phyloP scores from a whole-genome alignment of 345 rosid genomes.

The Heritiera fomes region DNA sequence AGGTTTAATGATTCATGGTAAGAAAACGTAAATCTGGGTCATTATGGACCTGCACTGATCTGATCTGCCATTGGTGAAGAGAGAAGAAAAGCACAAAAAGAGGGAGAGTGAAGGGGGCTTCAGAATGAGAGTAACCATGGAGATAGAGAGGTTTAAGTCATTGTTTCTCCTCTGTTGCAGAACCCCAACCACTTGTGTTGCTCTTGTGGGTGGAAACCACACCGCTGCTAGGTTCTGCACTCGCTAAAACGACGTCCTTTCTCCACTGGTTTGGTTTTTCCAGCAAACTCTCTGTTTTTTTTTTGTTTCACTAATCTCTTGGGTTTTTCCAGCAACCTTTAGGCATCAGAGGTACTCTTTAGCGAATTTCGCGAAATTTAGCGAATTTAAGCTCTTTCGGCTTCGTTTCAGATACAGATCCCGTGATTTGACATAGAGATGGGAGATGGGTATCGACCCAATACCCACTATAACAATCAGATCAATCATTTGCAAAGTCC shows the following conservation, averaged over 20 bases:
- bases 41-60: not conserved
- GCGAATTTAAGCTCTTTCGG: not conserved
- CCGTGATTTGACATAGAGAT: slow-evolving; percentile 23
- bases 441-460: slow-evolving; percentile 23
- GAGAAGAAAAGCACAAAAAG: not conserved
- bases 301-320: slow-evolving; percentile 1
- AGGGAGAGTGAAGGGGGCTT: not conserved
- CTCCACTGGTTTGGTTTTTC: not conserved
- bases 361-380: not conserved
- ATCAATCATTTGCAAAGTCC: slow-evolving; percentile 25
- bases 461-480: slow-evolving; percentile 14
- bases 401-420: not conserved
- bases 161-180: slow-evolving; percentile 46
- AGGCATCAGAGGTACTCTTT: slow-evolving; percentile 23
- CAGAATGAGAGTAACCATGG: slow-evolving; percentile 30
- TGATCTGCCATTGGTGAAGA: slow-evolving; percentile 23
- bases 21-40: not conserved
- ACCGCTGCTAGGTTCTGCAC: slow-evolving; percentile 62
- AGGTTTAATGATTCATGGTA: not conserved
- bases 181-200: slow-evolving; percentile 38
- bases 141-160: slow-evolving; percentile 38
- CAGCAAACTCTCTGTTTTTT: slow-evolving; percentile 8
- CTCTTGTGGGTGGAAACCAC: slow-evolving; percentile 69
- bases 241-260: slow-evolving; percentile 33
- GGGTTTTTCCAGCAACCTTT: not conserved